Conservation (phyloP, 768 basidiomycete genomes). For the Lactarius vividus region DNA sequence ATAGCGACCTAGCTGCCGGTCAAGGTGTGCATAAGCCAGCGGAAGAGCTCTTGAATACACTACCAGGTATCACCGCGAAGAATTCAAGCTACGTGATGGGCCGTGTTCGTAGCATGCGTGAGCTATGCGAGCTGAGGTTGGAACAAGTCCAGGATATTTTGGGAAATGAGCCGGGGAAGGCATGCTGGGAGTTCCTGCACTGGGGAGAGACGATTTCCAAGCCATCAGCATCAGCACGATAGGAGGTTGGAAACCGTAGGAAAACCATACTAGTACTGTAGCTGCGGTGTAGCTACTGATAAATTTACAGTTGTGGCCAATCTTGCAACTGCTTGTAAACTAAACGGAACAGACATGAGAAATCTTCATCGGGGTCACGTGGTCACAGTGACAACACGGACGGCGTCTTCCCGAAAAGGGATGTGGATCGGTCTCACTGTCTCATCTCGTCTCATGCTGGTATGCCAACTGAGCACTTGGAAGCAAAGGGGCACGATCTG, state of each 20-base stretch:
- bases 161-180: slow-evolving; percentile 77
- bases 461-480: too few relatives aligned
- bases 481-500: too few relatives aligned
- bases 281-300: background rate
- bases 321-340: too few relatives aligned
- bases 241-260: background rate
- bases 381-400: background rate
- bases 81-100: slow-evolving; percentile 84
- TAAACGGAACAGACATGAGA: too few relatives aligned
- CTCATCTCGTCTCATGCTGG: too few relatives aligned
- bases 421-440: too few relatives aligned
- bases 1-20: slow-evolving; percentile 65
- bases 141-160: slow-evolving; percentile 67
- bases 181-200: slow-evolving; percentile 81
- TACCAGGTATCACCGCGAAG: slow-evolving; percentile 85
- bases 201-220: slow-evolving; percentile 45
- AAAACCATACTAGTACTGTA: background rate
- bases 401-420: too few relatives aligned
- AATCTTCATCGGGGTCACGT: background rate
- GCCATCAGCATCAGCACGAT: background rate
- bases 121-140: slow-evolving; percentile 64
- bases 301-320: too few relatives aligned
- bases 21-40: slow-evolving; percentile 70
- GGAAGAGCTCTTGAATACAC: slow-evolving; percentile 75
- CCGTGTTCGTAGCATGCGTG: slow-evolving; percentile 72